These are phyloP conservation scores for Rutidosis leptorrhynchoides DNA, from an alignment of 129 eudicot genomes.

Conservation along the genomic window DNA sequence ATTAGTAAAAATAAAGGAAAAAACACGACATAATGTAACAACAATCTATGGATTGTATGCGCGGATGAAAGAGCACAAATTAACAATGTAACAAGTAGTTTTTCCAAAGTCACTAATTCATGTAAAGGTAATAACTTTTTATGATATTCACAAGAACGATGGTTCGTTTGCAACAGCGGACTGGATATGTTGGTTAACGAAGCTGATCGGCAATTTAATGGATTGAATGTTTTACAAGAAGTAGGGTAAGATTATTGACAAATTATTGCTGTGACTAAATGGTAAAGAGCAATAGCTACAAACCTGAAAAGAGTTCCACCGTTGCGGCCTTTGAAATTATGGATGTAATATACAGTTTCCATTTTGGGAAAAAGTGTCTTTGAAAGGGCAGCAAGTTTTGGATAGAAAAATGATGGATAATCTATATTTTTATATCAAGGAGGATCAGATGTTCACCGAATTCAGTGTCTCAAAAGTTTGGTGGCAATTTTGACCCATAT, in stretches of 20 bases:
- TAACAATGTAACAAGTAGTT: neutral
- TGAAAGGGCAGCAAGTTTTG: slow-evolving; percentile 76
- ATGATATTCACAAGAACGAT: neutral
- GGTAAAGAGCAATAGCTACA: slow-evolving; percentile 16
- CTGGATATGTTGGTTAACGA: neutral
- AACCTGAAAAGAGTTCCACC: slow-evolving; percentile 96
- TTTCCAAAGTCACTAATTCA: neutral
- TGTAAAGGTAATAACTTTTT: neutral
- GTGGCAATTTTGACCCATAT: neutral
- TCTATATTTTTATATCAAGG: slow-evolving; percentile 50
- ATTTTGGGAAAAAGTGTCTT: slow-evolving; percentile 74
- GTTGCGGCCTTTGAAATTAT: slow-evolving; percentile 86
- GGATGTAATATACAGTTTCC: slow-evolving; percentile 95
- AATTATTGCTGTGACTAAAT: neutral
- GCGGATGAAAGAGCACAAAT: slow-evolving; percentile 4
- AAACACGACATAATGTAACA: neutral
- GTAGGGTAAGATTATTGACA: neutral
- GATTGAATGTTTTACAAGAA: neutral
- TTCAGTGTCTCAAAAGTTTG: neutral
- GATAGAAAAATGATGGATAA: slow-evolving; percentile 92
- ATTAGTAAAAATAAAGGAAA: neutral
- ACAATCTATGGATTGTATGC: slow-evolving; percentile 3
- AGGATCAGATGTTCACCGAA: slow-evolving; percentile 26
- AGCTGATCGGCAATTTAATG: neutral
- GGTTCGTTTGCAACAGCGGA: slow-evolving; percentile 5